Evolutionary conservation across 805 yeast species (phyloP).

Genomic region (Novakomyces olei): DNA sequence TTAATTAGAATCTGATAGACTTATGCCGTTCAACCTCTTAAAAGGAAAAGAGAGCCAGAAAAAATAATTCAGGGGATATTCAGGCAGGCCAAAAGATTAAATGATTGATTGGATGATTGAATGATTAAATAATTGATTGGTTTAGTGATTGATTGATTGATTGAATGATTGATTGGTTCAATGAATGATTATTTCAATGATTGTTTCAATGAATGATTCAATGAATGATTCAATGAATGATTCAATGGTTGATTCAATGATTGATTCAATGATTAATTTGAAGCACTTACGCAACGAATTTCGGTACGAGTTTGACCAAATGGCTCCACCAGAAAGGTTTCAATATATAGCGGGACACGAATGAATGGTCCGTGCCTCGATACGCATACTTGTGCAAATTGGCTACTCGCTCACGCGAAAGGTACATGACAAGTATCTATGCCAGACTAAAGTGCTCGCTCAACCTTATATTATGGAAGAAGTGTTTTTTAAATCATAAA

Average conservation of each 20-base stretch:
- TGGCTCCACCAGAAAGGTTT: slow-evolving; percentile 74
- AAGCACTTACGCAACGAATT: slow-evolving; percentile 42
- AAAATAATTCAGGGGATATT: too few species aligned
- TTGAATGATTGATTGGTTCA: background rate
- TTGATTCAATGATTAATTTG: background rate
- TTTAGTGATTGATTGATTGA: background rate
- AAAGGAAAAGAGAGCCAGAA: too few species aligned
- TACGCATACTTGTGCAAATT: background rate
- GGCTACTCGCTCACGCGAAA: background rate
- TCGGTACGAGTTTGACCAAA: slow-evolving; percentile 61
- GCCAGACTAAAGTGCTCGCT: too few species aligned
- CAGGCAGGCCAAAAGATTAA: background rate
- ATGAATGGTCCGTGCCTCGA: slow-evolving; percentile 47
- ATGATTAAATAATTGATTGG: background rate
- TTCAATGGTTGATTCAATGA: background rate
- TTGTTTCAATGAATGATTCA: too few species aligned
- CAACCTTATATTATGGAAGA: too few species aligned
- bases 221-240: background rate
- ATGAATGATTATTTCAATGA: background rate
- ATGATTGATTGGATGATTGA: background rate
- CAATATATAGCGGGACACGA: slow-evolving; percentile 54
- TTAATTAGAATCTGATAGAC: background rate
- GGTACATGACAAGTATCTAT: too few species aligned
- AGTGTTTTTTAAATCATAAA: too few species aligned
- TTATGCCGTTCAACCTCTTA: too few species aligned